Base-by-base conservation (phyloP, 805 yeast species). In the Metschnikowia lachancei region DNA sequence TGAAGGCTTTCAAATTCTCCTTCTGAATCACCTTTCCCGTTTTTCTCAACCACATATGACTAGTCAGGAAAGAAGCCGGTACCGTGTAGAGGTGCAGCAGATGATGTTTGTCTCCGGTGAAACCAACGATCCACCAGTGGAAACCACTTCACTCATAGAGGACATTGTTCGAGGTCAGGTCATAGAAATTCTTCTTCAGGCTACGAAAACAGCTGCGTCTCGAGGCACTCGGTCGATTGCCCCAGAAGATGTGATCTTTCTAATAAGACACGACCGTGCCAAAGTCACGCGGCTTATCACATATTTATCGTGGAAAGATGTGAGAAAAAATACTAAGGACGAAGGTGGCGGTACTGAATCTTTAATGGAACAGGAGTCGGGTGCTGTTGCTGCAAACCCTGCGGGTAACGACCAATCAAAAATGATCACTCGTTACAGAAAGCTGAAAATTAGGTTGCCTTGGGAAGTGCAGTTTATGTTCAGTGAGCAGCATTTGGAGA, bases 71-170 rank as follows among this genome's bases (percentile, higher is more conserved):
- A 81, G 81, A 62, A 83, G 87, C 69, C 82, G 84, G 61, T 94
- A 92, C 65, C 75, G 95, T 47, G 80, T 87, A 32, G 99, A 94
- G 70, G 94, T 94, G 59, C 99, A 94, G 66, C 77, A 87, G 71
- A 94, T 94, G 99, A 94, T 94, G 99, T 94, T 94, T 72, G 99
- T 94, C 46, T 78, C 85, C 45, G 99, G 99, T 2, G 98, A 94
- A 63, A 81, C 94, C 0, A 87, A 87, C 55, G 99, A 94, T 58
- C 95, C 98, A 1, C 96, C 97, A 0, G 77, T 85, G 13, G 95
- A 87, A 53, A 88, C 97, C 0, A 87, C 97, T 0, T 82, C 92
- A n/a, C 68, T 94, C 43, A 89, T 92, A 36, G 99, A 94, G 62
- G 98, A 94, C 61, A 89, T 94, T 38, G 98, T 94, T 2, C 76